Evolutionary conservation across 176 grass and related monocot genomes (phyloP), one percentile per base, ranked within the genome.

Genomic region (Hyparrhenia diplandra): DNA sequence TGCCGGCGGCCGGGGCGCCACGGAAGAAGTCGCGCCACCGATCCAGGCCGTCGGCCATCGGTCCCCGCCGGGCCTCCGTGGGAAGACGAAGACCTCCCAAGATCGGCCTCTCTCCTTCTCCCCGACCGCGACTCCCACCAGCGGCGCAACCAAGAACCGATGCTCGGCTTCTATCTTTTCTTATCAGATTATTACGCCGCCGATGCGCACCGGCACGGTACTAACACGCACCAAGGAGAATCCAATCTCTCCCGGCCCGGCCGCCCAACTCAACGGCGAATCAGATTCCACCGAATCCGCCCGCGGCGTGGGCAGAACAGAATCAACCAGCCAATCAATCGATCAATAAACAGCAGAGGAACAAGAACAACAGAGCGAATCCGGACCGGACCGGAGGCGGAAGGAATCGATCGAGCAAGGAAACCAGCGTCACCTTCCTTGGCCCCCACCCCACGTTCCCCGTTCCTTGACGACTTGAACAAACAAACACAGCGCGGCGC

Each of bases 21-120:
- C 85, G 82, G 67, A 98, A 95, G 78, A 95, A 85, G 67, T 79
- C 82, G 67, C 92, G 85, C 95, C 92, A 98, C 71, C 88, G 86
- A 66, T 95, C 95, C 47, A 95, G 78, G 39, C 89, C 86, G 46
- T 85, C 61, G 39, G 83, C 76, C 54, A 86, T 81, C 55, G 76
- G 52, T 60, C 36, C 51, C 64, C 64, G 37, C 59, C n/a, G 39
- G 47, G 49, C 14, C 51, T 11, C 59, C 34, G 73, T 64, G 46
- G 18, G 60, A 37, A 51, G 11, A 46, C 13, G 58, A 35, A 45
- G 49, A 51, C 21, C 63, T 52, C 43, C 77, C 64, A 55, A 83
- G 88, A 86, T 83, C 83, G 32, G 79, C 9, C 25, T 76, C 28
- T n/a, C n/a, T n/a, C n/a, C n/a, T n/a, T n/a, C n/a, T n/a, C 61